Evolutionary conservation across 2,329 filamentous ascomycete genomes (phyloP), one percentile per base, ranked within the genome.

Genomic region (Apiospora koreana): DNA sequence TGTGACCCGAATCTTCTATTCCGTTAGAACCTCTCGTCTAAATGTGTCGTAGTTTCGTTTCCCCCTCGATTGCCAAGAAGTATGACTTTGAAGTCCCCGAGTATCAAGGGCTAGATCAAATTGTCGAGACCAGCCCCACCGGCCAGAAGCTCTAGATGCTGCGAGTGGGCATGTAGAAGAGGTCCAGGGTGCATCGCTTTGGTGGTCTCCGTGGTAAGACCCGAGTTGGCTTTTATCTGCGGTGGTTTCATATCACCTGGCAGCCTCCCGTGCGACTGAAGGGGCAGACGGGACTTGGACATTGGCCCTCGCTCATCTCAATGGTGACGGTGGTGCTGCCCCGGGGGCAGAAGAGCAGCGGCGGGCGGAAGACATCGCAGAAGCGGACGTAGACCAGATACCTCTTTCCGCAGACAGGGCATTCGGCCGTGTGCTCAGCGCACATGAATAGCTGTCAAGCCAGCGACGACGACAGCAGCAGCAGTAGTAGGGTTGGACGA

Each of bases 71-170:
- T 76, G 92, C 94, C 43, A 88, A 92, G 75, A 98, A 96, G 82
- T 99, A 97, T 83, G 89, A 89, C 65, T 87, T 99, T 72, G 92
- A 96, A 75, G 80, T 97, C 68, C 95, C 95, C 6, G 83, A 88
- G 73, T 99, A 98, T 81, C 86, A 92, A 75, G 96, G 95, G 0
- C 83, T 96, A 74, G 95, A 98, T 81, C 96, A 98, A 82, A 86
- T 98, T 74, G 92, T 95, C 69, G 96, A 99, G 81, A 86, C 97
- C 54, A 82, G 81, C 18, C 77, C 80, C 14, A 80, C 81, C 65
- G 85, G 81, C 45, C 81, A 86, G 73, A 91, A 87, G 77, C 82
- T 91, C 72, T 92, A 77, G 85, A n/a, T 6, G 31, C 8, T 12
- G 31, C 25, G 38, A 21, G 18, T 38, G 14, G 54, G 62, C 62